Evolutionary conservation across 1,284 basidiomycete genomes (phyloP).

Genomic region (Laetiporus sulphureus): DNA sequence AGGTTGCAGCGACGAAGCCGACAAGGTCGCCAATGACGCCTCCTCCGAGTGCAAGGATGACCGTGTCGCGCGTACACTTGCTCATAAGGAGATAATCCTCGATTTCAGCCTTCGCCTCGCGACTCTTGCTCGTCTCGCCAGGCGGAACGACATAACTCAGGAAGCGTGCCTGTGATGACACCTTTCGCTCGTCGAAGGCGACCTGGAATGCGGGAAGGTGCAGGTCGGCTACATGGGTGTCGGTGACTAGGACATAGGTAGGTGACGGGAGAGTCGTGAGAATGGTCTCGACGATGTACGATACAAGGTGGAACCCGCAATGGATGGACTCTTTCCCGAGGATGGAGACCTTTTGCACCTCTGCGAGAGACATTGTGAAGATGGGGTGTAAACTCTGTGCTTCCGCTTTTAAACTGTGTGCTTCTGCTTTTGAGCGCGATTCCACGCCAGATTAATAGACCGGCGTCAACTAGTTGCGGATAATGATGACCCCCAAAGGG

Average conservation of each 20-base stretch:
- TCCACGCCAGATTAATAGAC: too few relatives aligned
- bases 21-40: conserved; percentile 96
- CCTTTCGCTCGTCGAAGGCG: conserved; percentile 50
- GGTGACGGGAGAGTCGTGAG: conserved; percentile 73
- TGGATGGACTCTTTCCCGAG: conserved; percentile 86
- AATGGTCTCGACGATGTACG: conserved; percentile 82
- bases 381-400: too few relatives aligned
- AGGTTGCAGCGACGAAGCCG: conserved; percentile 97
- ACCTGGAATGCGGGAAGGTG: conserved; percentile 66
- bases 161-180: conserved; percentile 53
- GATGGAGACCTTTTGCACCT: conserved; percentile 73
- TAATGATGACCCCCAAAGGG: too few relatives aligned
- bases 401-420: too few relatives aligned
- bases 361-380: conserved; percentile 26
- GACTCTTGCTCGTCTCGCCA: conserved; percentile 89
- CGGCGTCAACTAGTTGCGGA: too few relatives aligned
- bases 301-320: conserved; percentile 85
- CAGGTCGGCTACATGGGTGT: conserved; percentile 80
- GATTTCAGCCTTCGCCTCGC: conserved; percentile 88
- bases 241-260: conserved; percentile 91
- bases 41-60: conserved; percentile 90
- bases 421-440: too few relatives aligned
- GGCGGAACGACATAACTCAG: conserved; percentile 80
- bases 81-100: conserved; percentile 92
- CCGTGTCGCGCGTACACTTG: conserved; percentile 89